Base-by-base conservation (phyloP, 169 alveolate species). In the Cryptosporidium meleagridis region DNA sequence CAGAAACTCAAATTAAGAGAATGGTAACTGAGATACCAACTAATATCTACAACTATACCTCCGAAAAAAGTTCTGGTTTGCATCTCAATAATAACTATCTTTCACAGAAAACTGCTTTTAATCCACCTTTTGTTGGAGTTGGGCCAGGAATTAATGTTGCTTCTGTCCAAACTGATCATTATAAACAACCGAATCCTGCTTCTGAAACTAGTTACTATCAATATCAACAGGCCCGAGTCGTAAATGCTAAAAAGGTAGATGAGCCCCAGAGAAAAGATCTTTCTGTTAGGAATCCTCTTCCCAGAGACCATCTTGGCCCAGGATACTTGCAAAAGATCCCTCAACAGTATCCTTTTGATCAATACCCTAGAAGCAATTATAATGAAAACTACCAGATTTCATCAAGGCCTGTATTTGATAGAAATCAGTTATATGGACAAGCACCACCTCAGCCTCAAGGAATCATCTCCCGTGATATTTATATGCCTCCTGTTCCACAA, bases 1-100 rank as follows among this genome's bases (percentile, higher is more conserved):
- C 23, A 55, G 72, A 53, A 31, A 7, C 44, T n/a, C 61, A 80
- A 26, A 29, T 80, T 44, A 80, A 65, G 8, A 59, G 89, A 65
- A 80, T 80, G 89, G 41, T 41, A 16, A 62, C 89, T 26, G 89
- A 80, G 69, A 44, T 48, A 23, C 84, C 84, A n/a, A 29, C 44
- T 18, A 37, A 67, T 3, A n/a, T 21, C 2, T 55, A 55, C 14
- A 26, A n/a, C 10, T 23, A 55, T 3, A 21, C 4, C 0, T 55
- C 35, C 6, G 67, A 55, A 23, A n/a, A 9, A 9, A 26, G 37
- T 9, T 4, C 37, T 26, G 67, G 31, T 5, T 10, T 55, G 5
- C 35, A 55, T 0, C 9, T 8, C 35, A 55, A 21, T 37, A 55
- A 55, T 21, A 23, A 23, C 62, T 16, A 14, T 53, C 2, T 55